Evolutionary conservation across 73 alveolate species (phyloP), one percentile per base, ranked within the genome.

Genomic region (Paramecium caudatum): DNA sequence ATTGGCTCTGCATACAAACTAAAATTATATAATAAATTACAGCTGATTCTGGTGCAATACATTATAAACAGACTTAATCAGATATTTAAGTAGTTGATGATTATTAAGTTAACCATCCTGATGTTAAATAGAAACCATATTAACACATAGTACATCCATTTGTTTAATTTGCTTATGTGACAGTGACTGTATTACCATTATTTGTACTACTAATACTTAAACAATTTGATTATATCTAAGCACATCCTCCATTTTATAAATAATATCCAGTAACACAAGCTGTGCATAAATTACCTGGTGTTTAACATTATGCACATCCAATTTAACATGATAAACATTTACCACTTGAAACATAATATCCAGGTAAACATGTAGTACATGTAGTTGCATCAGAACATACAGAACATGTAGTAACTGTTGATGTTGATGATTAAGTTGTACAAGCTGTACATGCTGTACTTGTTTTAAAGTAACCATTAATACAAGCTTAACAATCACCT

Each of bases 191-290:
- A 2, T 30, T 3, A 3, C 17, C 19, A 2, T 21, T 7, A 2
- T 49, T 49, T 0, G 0, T 0, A 1, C 9, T 49, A 55, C 30
- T 43, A 23, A 43, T 55, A 8, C 46, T 10, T 19, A 19, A 55
- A 1, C 80, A 55, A 55, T 55, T 55, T 55, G 32, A 37, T 27
- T 55, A 10, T 9, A 27, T 43, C 30, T 23, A 1, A 55, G 30
- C 80, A 55, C 80, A 55, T 27, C 80, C 80, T 23, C 80, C 80
- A 55, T 55, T 55, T 55, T 55, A 55, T 4, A 55, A 21, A 21
- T 55, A 55, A 25, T 23, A 55, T 55, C 80, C 80, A 10, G 7
- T 55, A 25, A 55, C 30, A 23, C 80, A 55, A 8, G 80, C 46
- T 55, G 13, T 2, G n/a, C 80, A 55, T 55, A 55, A 37, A 21